phyloP scores from a whole-genome alignment of 2,329 filamentous ascomycete species.

The Botrytis fabae region DNA sequence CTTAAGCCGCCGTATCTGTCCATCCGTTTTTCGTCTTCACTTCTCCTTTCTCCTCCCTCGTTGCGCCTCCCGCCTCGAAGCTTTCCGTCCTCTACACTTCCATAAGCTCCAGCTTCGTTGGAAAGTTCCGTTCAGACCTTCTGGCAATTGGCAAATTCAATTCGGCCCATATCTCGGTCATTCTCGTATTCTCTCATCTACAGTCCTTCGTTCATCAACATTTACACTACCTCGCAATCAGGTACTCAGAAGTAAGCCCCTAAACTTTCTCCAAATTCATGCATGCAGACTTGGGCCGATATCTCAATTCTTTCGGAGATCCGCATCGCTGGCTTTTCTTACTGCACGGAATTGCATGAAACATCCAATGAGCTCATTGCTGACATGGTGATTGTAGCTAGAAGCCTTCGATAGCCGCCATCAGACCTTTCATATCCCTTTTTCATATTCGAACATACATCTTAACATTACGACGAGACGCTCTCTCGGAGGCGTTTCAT shows the following conservation, averaged over 20 bases:
- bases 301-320: not conserved
- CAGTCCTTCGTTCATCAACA: conserved; percentile 5
- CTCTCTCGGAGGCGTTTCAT: conserved; percentile 32
- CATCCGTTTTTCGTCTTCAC: not conserved
- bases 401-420: not conserved
- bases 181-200: conserved; percentile 1
- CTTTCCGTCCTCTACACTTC: not conserved
- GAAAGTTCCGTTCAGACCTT: not conserved
- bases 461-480: conserved; percentile 26
- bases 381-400: conserved; percentile 14
- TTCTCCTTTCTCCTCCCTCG: not conserved
- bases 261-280: conserved; percentile 8
- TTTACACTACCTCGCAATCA: not conserved
- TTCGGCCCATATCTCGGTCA: not conserved
- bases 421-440: not conserved
- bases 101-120: not conserved
- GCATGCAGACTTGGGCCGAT: not conserved
- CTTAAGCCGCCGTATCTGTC: not conserved
- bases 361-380: conserved; percentile 21
- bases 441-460: not conserved
- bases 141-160: not conserved
- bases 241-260: conserved; percentile 8
- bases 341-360: not conserved
- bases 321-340: conserved; percentile 12
- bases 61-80: not conserved